These are phyloP conservation scores for Ajuga reptans DNA, from an alignment of 305 asterid species.

Conservation along the genomic window DNA sequence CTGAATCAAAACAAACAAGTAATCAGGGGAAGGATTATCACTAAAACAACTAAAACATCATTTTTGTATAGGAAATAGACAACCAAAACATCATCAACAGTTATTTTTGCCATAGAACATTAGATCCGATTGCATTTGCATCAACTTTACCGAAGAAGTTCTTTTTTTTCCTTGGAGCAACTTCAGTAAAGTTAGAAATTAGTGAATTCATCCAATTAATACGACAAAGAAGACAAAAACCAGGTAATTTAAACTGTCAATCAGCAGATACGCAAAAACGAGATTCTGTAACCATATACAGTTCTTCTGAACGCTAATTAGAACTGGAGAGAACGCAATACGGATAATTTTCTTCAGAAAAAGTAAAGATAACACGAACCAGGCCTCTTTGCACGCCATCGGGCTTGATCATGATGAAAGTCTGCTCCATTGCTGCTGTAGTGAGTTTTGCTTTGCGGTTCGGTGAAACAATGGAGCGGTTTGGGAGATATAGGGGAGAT, in stretches of 20 bases:
- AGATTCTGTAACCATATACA: not conserved
- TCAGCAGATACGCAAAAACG: not conserved
- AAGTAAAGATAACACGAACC: constrained; percentile 25
- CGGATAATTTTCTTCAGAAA: too few species aligned
- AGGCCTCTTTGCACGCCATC: constrained; percentile 89
- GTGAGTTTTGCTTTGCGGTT: not conserved
- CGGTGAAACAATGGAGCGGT: not conserved
- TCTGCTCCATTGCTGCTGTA: constrained; percentile 57
- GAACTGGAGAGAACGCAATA: not conserved
- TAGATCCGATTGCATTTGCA: not conserved
- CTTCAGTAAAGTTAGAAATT: not conserved
- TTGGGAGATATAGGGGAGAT: not conserved
- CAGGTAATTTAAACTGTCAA: not conserved
- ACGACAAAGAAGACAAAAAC: not conserved
- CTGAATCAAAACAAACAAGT: constrained; percentile 30
- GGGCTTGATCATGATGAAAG: constrained; percentile 89
- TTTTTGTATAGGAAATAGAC: too few species aligned
- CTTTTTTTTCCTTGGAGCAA: too few species aligned
- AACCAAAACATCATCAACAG: not conserved
- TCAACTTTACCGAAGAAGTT: not conserved
- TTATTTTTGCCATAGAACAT: not conserved
- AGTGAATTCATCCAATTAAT: not conserved
- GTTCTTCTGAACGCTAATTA: not conserved
- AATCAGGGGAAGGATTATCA: not conserved
- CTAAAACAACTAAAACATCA: not conserved